Evolutionary conservation across 176 grass and related monocot genomes (phyloP).

Genomic region (Neostapfia colusana): DNA sequence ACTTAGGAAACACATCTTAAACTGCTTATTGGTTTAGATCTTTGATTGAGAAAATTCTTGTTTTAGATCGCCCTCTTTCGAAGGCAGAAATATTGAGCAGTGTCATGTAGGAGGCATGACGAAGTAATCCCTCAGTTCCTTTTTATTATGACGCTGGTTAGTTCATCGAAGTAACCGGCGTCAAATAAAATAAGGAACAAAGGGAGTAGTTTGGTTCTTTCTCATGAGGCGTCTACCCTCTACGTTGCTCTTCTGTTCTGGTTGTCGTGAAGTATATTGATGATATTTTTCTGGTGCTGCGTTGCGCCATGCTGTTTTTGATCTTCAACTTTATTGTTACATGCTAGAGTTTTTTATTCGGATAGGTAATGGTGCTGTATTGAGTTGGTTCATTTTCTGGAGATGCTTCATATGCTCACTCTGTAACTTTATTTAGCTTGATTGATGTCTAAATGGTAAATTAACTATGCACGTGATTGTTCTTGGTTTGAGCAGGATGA

Average conservation of each 20-base stretch:
- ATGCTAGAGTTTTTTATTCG: not conserved
- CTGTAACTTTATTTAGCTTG: not conserved
- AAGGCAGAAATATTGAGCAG: no score
- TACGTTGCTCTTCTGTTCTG: no score
- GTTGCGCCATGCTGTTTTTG: not conserved
- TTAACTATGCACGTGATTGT: not conserved
- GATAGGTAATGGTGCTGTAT: no score
- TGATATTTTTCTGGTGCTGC: not conserved
- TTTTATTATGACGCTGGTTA: no score
- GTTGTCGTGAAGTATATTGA: no score
- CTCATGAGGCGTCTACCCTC: not conserved
- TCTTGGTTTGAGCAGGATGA: constrained; percentile 35
- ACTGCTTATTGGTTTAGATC: not conserved
- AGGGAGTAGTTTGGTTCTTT: no score
- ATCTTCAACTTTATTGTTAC: not conserved
- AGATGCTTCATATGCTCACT: not conserved
- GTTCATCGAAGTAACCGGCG: no score
- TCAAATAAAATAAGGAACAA: no score
- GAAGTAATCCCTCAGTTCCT: no score
- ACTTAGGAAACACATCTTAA: not conserved
- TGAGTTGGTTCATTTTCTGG: not conserved
- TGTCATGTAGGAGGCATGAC: no score
- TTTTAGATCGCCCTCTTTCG: no score
- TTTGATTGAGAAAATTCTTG: not conserved
- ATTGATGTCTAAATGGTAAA: not conserved